Evolutionary conservation across 768 basidiomycete species (phyloP), one percentile per base, ranked within the genome.

Genomic region (Amanita molliuscula): DNA sequence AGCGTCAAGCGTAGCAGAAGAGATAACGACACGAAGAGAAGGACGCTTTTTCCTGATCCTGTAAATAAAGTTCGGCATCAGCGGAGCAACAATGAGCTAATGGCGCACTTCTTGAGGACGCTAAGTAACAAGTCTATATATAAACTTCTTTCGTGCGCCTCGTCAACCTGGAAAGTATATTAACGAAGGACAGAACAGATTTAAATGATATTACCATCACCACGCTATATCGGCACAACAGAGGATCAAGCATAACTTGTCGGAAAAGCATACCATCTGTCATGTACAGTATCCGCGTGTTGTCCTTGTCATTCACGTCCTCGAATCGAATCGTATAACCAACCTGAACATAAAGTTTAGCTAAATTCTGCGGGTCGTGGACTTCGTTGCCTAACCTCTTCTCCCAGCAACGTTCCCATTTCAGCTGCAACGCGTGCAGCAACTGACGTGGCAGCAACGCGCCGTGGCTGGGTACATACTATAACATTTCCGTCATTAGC

Each of bases 191-290:
- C 50, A 34, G 18, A 20, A 15, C 50, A 11, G 26, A n/a, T 29
- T 51, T 21, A 15, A 3, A 51, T 63, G 36, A 7, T 18, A 74
- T 43, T 56, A 86, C 92, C 93, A 99, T 98, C 53, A 98, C 86
- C 8, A 93, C 91, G 59, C 91, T 95, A 60, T 94, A 97, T 21
- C 84, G 82, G 61, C 85, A 90, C 46, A 99, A 74, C 25, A 97
- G 65, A 15, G 96, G 96, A 61, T 99, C 95, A 33, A 93, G 71
- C 58, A 97, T 76, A 20, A 85, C 84, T 67, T 97, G 94, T 52
- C 94, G 80, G 63, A 98, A 97, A 33, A 99, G 81, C 83, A 98
- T 94, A 40, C 96, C 96, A 63, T 99, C 96, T 28, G 96, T 99
- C 79, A 98, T 78, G 65, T 98, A 99, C 36, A 92, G 76, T 63